Percentiles rank a stretch among this genome's conserved stretches.
These are phyloP conservation scores for Sclerospora graminicola DNA, from an alignment of 352 stramenopile species.

Conservation along the genomic window DNA sequence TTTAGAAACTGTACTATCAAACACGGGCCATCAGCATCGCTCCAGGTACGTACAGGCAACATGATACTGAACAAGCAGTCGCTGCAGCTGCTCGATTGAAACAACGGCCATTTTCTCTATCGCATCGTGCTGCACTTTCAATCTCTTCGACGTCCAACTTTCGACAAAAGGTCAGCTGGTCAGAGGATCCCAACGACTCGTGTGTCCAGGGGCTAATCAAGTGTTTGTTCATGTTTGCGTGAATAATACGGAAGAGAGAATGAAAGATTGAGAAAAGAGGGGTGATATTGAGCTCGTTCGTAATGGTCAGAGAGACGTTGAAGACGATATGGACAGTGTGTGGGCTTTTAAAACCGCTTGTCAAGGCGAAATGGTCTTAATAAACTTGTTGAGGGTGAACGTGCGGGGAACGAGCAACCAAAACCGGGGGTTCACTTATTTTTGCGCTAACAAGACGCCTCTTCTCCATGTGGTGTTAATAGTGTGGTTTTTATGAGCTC, in stretches of 20 bases:
- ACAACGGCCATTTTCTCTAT: constrained; percentile 60
- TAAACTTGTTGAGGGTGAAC: constrained; percentile 34
- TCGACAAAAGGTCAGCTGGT: constrained; percentile 45
- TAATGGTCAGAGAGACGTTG: constrained; percentile 19
- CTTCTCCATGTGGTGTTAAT: constrained; percentile 8
- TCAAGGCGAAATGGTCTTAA: constrained; percentile 49
- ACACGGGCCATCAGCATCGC: too few relatives aligned
- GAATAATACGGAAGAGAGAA: neutral
- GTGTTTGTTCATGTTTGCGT: constrained; percentile 46
- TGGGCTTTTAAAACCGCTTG: constrained; percentile 65
- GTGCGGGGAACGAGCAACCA: constrained; percentile 47
- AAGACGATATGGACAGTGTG: constrained; percentile 29
- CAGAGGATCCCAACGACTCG: constrained; percentile 37
- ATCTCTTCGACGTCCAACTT: constrained; percentile 32
- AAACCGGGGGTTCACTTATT: constrained; percentile 62
- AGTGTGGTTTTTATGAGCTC: constrained; percentile 7
- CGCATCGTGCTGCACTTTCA: constrained; percentile 40
- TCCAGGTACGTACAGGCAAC: too few relatives aligned
- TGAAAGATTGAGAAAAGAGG: constrained; percentile 4
- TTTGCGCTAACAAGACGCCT: constrained; percentile 36
- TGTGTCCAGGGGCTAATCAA: constrained; percentile 53
- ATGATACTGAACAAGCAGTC: too few relatives aligned
- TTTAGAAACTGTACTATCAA: too few relatives aligned
- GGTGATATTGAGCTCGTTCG: constrained; percentile 14
- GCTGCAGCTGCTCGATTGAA: too few relatives aligned